These are phyloP conservation scores for Boletus edulis DNA, from an alignment of 768 basidiomycete genomes.

Conservation along the genomic window DNA sequence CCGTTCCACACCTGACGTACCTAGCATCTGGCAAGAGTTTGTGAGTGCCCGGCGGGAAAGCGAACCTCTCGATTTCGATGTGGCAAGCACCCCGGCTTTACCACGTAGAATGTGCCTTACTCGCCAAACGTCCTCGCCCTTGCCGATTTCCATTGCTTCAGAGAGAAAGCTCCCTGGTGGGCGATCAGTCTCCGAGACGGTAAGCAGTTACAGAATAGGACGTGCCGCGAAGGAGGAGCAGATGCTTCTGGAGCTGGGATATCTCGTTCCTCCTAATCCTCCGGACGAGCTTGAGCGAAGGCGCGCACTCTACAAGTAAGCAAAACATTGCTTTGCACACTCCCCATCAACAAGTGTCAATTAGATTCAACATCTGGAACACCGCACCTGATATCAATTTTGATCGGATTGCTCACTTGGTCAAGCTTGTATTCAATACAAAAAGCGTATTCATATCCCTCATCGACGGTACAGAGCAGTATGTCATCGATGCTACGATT, in stretches of 20 bases:
- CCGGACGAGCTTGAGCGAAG: slow-evolving; percentile 81
- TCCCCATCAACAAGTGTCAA: neutral
- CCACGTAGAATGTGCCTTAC: slow-evolving; percentile 54
- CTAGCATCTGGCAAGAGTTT: slow-evolving; percentile 29
- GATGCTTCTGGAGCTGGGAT: slow-evolving; percentile 61
- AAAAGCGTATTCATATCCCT: slow-evolving; percentile 81
- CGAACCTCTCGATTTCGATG: slow-evolving; percentile 29
- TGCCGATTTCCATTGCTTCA: slow-evolving; percentile 42
- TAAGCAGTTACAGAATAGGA: slow-evolving; percentile 35
- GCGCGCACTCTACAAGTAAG: slow-evolving; percentile 81
- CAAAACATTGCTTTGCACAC: neutral
- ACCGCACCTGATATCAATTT: slow-evolving; percentile 87
- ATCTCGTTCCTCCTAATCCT: slow-evolving; percentile 79
- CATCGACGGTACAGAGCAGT: slow-evolving; percentile 85
- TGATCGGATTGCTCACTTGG: slow-evolving; percentile 89
- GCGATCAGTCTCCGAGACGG: slow-evolving; percentile 32
- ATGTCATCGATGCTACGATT: slow-evolving; percentile 29
- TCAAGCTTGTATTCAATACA: slow-evolving; percentile 89
- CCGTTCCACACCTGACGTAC: slow-evolving; percentile 14
- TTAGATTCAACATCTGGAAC: slow-evolving; percentile 85
- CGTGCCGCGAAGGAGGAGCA: slow-evolving; percentile 67
- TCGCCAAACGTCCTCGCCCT: slow-evolving; percentile 63
- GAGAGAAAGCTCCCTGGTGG: slow-evolving; percentile 34
- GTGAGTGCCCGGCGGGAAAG: slow-evolving; percentile 24
- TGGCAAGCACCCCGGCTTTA: slow-evolving; percentile 44